Conservation (phyloP, 805 yeast species). For the Candida methanosorbosa region DNA sequence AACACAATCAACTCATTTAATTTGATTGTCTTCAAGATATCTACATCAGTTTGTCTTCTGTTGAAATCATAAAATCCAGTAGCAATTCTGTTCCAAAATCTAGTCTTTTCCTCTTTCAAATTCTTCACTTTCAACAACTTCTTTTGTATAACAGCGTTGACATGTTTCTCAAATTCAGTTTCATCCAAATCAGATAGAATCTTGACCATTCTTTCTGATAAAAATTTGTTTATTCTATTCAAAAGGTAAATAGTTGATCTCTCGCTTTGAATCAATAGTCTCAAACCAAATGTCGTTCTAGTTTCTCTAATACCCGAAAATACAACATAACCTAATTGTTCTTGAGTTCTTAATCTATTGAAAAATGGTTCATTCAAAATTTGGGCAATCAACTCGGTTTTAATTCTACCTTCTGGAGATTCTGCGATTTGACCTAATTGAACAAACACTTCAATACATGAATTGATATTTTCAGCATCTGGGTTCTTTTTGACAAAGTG, state of each 20-base stretch:
- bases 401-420: conserved; percentile 31
- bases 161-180: conserved; percentile 61
- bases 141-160: conserved; percentile 56
- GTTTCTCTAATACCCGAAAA: conserved; percentile 65
- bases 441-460: conserved; percentile 71
- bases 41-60: conserved; percentile 48
- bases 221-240: conserved; percentile 63
- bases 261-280: conserved; percentile 80
- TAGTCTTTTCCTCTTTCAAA: conserved; percentile 61
- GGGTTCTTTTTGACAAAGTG: conserved; percentile 42
- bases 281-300: conserved; percentile 63
- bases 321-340: conserved; percentile 92
- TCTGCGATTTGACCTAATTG: conserved; percentile 53
- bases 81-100: conserved; percentile 60
- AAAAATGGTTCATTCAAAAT: conserved; percentile 83
- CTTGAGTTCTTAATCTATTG: conserved; percentile 83
- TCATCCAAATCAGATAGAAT: conserved; percentile 38
- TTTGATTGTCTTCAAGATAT: conserved; percentile 41
- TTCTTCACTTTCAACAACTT: conserved; percentile 70
- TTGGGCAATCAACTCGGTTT: conserved; percentile 61
- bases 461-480: conserved; percentile 69
- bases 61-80: conserved; percentile 75
- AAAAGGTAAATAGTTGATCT: conserved; percentile 66
- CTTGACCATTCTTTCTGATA: conserved; percentile 34
- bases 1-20: conserved; percentile 50